These are phyloP conservation scores for Zygosaccharomyces siamensis DNA, from an alignment of 805 yeast species.

Conservation along the genomic window DNA sequence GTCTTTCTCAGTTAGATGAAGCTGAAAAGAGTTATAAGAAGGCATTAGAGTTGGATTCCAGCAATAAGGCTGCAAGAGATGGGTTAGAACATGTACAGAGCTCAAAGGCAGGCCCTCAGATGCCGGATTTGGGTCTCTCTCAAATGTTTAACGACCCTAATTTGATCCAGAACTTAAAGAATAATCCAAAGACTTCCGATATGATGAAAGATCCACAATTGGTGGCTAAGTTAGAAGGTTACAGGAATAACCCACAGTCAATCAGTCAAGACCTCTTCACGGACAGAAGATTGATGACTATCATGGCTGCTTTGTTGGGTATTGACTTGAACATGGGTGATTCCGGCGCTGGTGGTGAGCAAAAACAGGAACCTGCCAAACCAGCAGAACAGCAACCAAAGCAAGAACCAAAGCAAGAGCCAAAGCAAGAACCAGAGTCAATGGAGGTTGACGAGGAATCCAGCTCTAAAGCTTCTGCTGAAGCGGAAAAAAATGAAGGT, in stretches of 20 bases:
- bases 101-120: slow-evolving; percentile 43
- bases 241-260: slow-evolving; percentile 66
- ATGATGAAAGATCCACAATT: slow-evolving; percentile 82
- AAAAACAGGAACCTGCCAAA: slow-evolving; percentile 4
- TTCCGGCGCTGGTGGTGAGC: slow-evolving; percentile 20
- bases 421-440: slow-evolving; percentile 35
- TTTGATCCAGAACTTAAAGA: slow-evolving; percentile 65
- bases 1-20: slow-evolving; percentile 73
- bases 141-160: slow-evolving; percentile 77
- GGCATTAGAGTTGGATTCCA: slow-evolving; percentile 75
- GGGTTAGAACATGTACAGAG: slow-evolving; percentile 73
- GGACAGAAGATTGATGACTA: slow-evolving; percentile 84
- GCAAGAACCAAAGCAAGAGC: slow-evolving; percentile 24
- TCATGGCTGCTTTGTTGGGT: slow-evolving; percentile 82
- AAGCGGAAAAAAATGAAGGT: slow-evolving; percentile 74
- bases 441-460: slow-evolving; percentile 35
- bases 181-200: slow-evolving; percentile 83
- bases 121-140: slow-evolving; percentile 72
- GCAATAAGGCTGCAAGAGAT: slow-evolving; percentile 79
- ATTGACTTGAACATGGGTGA: slow-evolving; percentile 57
- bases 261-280: slow-evolving; percentile 63
- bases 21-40: slow-evolving; percentile 69
- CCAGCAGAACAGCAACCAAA: slow-evolving; percentile 27
- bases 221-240: slow-evolving; percentile 57
- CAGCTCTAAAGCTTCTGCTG: slow-evolving; percentile 48